phyloP scores from a whole-genome alignment of 345 rosid species.

The Populus simonii region DNA sequence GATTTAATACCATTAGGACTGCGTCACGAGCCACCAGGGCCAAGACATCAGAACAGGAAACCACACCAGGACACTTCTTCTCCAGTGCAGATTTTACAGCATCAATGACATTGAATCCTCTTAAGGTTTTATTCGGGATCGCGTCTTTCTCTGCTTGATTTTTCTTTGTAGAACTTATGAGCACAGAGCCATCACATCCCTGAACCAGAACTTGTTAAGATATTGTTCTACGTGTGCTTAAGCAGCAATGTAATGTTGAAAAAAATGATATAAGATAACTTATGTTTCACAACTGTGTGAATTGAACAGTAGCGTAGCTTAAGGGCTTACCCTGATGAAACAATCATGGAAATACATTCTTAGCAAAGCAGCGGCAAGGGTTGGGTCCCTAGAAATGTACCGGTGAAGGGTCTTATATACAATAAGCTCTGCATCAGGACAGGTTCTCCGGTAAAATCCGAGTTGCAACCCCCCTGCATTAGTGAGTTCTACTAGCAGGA shows the following conservation, averaged over 20 bases:
- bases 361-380: slow-evolving; percentile 46
- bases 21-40: slow-evolving; percentile 38
- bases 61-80: slow-evolving; percentile 30
- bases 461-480: slow-evolving; percentile 27
- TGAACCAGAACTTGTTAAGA: slow-evolving; percentile 4
- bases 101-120: slow-evolving; percentile 51
- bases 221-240: neutral
- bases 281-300: neutral
- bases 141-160: slow-evolving; percentile 48
- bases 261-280: neutral
- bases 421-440: slow-evolving; percentile 43
- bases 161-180: slow-evolving; percentile 34
- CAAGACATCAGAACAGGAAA: slow-evolving; percentile 37
- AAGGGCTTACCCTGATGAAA: slow-evolving; percentile 38
- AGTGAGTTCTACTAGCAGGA: slow-evolving; percentile 15
- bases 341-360: slow-evolving; percentile 61
- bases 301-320: neutral
- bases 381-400: slow-evolving; percentile 33
- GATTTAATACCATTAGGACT: slow-evolving; percentile 30
- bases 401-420: slow-evolving; percentile 18
- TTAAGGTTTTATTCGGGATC: slow-evolving; percentile 40
- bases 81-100: slow-evolving; percentile 38
- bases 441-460: slow-evolving; percentile 34
- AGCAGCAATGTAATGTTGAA: neutral
- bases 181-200: slow-evolving; percentile 64